Percentiles rank a stretch among this genome's conserved stretches.
These are phyloP conservation scores for Rubia tinctorum DNA, from an alignment of 305 asterid species.

Conservation along the genomic window DNA sequence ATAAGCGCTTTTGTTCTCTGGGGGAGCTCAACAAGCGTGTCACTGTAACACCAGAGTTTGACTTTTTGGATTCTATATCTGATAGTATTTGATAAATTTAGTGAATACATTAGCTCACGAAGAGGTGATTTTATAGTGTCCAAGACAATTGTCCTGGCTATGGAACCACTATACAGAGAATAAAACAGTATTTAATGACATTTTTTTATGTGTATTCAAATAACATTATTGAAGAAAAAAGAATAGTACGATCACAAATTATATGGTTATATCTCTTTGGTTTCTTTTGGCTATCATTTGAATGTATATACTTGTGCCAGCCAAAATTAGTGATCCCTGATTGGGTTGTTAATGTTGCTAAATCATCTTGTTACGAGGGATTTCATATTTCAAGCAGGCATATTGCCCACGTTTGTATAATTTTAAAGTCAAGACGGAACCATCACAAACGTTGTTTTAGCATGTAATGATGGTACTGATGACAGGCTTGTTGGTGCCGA, in stretches of 20 bases:
- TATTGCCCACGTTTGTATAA: not conserved
- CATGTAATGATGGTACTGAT: not conserved
- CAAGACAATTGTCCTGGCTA: conserved; percentile 1
- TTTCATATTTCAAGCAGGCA: not conserved
- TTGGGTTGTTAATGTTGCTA: not conserved
- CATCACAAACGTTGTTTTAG: not conserved
- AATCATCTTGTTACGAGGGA: not conserved
- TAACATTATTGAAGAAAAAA: not conserved
- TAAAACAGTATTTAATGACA: not conserved
- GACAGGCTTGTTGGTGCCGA: not conserved
- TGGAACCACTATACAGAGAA: not conserved
- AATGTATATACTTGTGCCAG: not conserved
- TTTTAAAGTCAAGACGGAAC: not conserved
- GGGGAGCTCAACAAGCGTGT: conserved; percentile 63
- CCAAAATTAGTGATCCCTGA: not conserved
- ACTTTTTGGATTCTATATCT: conserved; percentile 36
- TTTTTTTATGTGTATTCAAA: not conserved
- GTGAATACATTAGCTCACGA: not conserved
- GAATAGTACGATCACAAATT: not conserved
- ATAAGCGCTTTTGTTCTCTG: conserved; percentile 43
- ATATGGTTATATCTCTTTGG: not conserved
- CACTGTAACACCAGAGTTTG: conserved; percentile 55
- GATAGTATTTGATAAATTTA: conserved; percentile 29
- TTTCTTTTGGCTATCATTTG: not conserved
- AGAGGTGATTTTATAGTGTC: not conserved